Conservation (phyloP, 2,329 filamentous ascomycete genomes). For the Aspergillus fumigatus region DNA sequence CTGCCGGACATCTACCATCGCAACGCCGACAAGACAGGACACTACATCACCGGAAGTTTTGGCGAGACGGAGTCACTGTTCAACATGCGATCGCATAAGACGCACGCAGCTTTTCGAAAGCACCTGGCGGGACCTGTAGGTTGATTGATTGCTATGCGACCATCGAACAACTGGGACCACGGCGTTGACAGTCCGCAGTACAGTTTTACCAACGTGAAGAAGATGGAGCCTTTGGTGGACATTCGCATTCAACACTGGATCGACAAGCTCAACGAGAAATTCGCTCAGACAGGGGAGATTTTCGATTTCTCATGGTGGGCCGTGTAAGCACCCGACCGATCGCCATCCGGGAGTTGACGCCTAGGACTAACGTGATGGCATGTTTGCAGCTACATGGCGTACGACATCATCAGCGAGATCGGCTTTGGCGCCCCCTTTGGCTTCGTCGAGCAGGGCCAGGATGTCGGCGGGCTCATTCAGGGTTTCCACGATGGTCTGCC, state of each 20-base stretch:
- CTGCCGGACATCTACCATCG: slow-evolving; percentile 55
- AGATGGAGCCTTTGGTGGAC: slow-evolving; percentile 56
- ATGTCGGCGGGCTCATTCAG: slow-evolving; percentile 52
- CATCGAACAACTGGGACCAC: not conserved
- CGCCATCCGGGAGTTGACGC: not conserved
- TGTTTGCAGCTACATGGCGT: slow-evolving; percentile 46
- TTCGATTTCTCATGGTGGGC: slow-evolving; percentile 57
- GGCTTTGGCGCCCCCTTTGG: slow-evolving; percentile 55
- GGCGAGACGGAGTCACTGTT: slow-evolving; percentile 54
- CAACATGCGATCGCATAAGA: slow-evolving; percentile 52
- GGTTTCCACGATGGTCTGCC: slow-evolving; percentile 51
- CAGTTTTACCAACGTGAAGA: slow-evolving; percentile 53
- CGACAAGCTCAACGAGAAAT: slow-evolving; percentile 43
- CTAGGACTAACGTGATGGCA: not conserved
- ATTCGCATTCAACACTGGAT: slow-evolving; percentile 49
- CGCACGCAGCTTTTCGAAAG: slow-evolving; percentile 52
- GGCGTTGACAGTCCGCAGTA: slow-evolving; percentile 33
- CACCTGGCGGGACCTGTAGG: slow-evolving; percentile 48
- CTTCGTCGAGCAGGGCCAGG: slow-evolving; percentile 50
- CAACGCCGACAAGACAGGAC: slow-evolving; percentile 53
- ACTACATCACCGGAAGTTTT: slow-evolving; percentile 57
- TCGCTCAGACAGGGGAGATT: slow-evolving; percentile 40
- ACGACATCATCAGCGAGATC: slow-evolving; percentile 55
- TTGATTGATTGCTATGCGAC: not conserved
- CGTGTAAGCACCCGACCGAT: slow-evolving; percentile 29